Evolutionary conservation across 1,284 basidiomycete species (phyloP).

Genomic region (Rhodotorula sp.): DNA sequence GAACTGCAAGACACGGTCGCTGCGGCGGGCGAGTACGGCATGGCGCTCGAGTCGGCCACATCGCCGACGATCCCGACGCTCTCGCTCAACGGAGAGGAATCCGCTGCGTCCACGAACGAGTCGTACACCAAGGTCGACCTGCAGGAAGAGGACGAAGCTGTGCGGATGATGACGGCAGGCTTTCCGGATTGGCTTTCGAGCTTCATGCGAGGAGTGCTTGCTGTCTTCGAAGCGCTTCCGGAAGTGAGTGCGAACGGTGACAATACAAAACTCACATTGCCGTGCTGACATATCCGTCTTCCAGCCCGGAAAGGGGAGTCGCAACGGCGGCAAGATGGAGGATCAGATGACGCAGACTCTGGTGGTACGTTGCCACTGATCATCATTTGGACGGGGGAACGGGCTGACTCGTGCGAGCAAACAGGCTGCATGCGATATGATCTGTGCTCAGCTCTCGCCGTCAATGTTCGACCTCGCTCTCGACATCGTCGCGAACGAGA

Average conservation of each 20-base stretch:
- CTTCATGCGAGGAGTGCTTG: slow-evolving; percentile 79
- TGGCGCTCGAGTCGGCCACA: slow-evolving; percentile 2
- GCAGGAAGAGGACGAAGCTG: slow-evolving; percentile 70
- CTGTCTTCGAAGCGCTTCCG: slow-evolving; percentile 87
- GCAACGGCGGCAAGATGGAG: slow-evolving; percentile 80
- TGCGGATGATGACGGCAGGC: slow-evolving; percentile 71
- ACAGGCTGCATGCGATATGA: slow-evolving; percentile 69
- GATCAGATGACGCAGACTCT: slow-evolving; percentile 77
- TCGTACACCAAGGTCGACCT: not conserved
- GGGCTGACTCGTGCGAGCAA: not conserved
- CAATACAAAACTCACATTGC: not conserved
- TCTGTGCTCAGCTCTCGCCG: slow-evolving; percentile 85
- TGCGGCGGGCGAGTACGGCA: slow-evolving; percentile 8
- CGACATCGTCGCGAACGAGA: slow-evolving; percentile 81
- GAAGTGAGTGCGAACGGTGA: not conserved
- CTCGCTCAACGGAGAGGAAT: slow-evolving; percentile 46
- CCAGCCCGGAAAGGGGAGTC: slow-evolving; percentile 60
- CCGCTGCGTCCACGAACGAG: slow-evolving; percentile 52
- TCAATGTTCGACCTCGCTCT: slow-evolving; percentile 81
- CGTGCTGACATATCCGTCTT: not conserved
- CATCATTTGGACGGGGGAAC: not conserved
- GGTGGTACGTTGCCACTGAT: slow-evolving; percentile 50
- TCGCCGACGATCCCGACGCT: slow-evolving; percentile 26
- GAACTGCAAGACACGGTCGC: slow-evolving; percentile 27
- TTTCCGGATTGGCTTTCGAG: slow-evolving; percentile 89